Percentiles rank a stretch among this genome's conserved stretches.
These are phyloP conservation scores for Barnettozyma vustinii DNA, from an alignment of 805 yeast species.

Conservation along the genomic window DNA sequence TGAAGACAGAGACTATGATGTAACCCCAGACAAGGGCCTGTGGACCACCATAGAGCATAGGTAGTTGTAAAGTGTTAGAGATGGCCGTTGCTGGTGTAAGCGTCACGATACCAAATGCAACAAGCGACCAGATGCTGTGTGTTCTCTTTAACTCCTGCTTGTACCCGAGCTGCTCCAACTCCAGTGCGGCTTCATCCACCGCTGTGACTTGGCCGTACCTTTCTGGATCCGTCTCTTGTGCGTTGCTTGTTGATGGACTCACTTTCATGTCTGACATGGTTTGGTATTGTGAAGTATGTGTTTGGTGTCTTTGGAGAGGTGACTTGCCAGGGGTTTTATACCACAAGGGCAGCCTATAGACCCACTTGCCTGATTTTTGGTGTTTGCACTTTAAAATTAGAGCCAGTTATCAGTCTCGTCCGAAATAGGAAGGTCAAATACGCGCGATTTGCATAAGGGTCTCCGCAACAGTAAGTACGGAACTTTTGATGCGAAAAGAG, in stretches of 20 bases:
- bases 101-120: constrained; percentile 23
- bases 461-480: not conserved
- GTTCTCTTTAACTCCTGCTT: constrained; percentile 24
- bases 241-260: not conserved
- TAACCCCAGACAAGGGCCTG: constrained; percentile 26
- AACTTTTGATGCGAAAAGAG: not conserved
- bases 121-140: constrained; percentile 20
- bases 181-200: constrained; percentile 5
- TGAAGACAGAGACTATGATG: constrained; percentile 22
- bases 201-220: not conserved
- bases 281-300: not conserved
- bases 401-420: not conserved
- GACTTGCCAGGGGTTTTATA: not conserved
- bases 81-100: constrained; percentile 25
- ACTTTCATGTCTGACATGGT: constrained; percentile 3
- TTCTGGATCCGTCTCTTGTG: not conserved
- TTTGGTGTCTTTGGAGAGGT: not conserved
- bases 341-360: not conserved
- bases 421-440: constrained; percentile 3
- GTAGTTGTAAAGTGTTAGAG: constrained; percentile 23
- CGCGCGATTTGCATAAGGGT: not conserved
- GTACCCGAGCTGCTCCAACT: constrained; percentile 22
- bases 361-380: not conserved
- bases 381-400: not conserved
- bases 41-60: constrained; percentile 23